phyloP scores from a whole-genome alignment of 1,139 yeast species.

The Meyerozyma carpophila region DNA sequence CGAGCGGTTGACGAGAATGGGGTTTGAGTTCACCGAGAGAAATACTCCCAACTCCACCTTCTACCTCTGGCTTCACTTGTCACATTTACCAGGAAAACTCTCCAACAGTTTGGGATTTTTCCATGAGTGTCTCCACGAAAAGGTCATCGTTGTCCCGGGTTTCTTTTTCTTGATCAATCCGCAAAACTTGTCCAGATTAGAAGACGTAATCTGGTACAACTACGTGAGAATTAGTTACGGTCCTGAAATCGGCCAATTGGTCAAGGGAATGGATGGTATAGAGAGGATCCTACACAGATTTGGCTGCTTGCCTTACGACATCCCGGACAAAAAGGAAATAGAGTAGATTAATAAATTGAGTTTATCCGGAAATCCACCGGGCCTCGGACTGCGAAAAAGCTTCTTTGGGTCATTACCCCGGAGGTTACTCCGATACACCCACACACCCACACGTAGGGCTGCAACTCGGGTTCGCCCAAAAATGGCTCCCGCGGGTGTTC shows the following conservation, averaged over 20 bases:
- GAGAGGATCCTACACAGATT: slow-evolving; percentile 50
- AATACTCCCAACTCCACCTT: slow-evolving; percentile 59
- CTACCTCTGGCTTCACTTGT: slow-evolving; percentile 58
- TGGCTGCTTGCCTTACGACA: slow-evolving; percentile 34
- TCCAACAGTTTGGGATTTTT: slow-evolving; percentile 61
- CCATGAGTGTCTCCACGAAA: slow-evolving; percentile 63
- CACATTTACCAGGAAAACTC: slow-evolving; percentile 55
- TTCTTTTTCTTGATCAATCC: slow-evolving; percentile 65
- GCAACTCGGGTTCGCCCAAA: background rate
- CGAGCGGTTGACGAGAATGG: slow-evolving; percentile 49
- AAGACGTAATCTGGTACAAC: slow-evolving; percentile 61
- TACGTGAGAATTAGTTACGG: slow-evolving; percentile 62
- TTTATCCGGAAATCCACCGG: background rate
- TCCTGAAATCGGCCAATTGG: slow-evolving; percentile 52
- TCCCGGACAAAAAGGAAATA: background rate
- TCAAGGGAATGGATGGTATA: slow-evolving; percentile 63
- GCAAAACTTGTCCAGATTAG: slow-evolving; percentile 54
- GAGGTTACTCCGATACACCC: slow-evolving; percentile 1
- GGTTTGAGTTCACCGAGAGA: slow-evolving; percentile 43
- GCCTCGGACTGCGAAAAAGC: background rate
- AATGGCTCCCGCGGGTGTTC: background rate
- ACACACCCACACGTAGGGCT: background rate
- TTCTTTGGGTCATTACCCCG: background rate
- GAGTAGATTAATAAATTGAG: background rate
- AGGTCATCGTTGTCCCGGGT: slow-evolving; percentile 63